phyloP scores from a whole-genome alignment of 768 basidiomycete species.

The Coprinopsis marcescibilis region DNA sequence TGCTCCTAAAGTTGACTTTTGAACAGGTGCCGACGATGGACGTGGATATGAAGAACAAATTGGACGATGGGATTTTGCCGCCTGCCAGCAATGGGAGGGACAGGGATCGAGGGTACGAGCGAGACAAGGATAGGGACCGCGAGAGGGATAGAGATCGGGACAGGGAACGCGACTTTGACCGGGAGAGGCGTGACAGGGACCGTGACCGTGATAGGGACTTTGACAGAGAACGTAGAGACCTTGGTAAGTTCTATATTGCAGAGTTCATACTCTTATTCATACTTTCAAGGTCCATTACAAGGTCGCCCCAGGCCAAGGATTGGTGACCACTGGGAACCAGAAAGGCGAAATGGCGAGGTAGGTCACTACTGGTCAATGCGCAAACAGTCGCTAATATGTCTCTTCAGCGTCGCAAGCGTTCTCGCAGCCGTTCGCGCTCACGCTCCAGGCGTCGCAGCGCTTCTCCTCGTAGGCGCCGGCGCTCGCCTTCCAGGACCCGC shows the following conservation, averaged over 20 bases:
- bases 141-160: constrained; percentile 40
- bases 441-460: constrained; percentile 66
- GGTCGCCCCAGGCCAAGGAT: constrained; percentile 39
- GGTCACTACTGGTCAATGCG: constrained; percentile 20
- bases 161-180: constrained; percentile 33
- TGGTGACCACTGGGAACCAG: constrained; percentile 83
- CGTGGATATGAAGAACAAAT: constrained; percentile 77
- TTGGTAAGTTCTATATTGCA: constrained; percentile 55
- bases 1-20: too few species aligned
- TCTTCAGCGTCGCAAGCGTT: constrained; percentile 59
- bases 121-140: constrained; percentile 39
- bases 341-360: constrained; percentile 69
- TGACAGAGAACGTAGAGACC: constrained; percentile 36
- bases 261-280: constrained; percentile 3
- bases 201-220: constrained; percentile 37
- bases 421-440: constrained; percentile 60
- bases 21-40: too few species aligned
- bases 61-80: constrained; percentile 57
- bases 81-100: constrained; percentile 35
- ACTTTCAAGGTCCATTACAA: neutral
- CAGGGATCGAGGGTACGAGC: constrained; percentile 34
- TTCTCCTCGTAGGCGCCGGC: constrained; percentile 59
- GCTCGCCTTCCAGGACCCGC: constrained; percentile 34
- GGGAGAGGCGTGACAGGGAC: constrained; percentile 33
- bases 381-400: constrained; percentile 5